Base-by-base conservation (phyloP, 1,284 basidiomycete species). In the Cryptococcus floricola region DNA sequence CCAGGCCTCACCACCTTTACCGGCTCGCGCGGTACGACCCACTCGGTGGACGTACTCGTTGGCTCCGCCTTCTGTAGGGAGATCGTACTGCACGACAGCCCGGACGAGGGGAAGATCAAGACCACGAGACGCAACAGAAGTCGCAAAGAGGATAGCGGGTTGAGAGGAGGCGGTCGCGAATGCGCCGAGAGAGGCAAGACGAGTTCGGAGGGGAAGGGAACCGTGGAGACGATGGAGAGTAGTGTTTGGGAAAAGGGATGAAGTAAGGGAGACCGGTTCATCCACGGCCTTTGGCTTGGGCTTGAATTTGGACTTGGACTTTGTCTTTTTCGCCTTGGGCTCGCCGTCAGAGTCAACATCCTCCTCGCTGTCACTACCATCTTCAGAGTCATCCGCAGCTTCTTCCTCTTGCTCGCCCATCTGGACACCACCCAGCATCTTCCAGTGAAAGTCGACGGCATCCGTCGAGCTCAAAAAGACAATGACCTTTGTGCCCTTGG, bases 21-120 rank as follows among this genome's bases (percentile, higher is more conserved):
- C 96, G 1, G 88, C 95, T 75, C 96, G 90, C 9, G 96, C 96
- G 1, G 96, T 99, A 59, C 96, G 86, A 27, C 96, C 96, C 6
- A 98, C 90, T 46, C 96, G 84, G 78, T 99, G 96, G 5, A 98
- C 86, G 68, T 99, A 98, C 75, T 99, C 96, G 23, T 89, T 96
- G 16, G 88, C 87, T 2, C 96, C 95, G 14, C 93, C 91, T 79
- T 98, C 96, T 0, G 96, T 98, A 0, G 96, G 95, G 27, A 98
- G 83, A 74, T 99, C 96, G 71, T 95, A 95, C 71, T 98, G 96
- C 37, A 98, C 81, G 54, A 99, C 94, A 3, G 91, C 89, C 18
- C 87, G 86, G 8, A 98, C 93, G n/a, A 91, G 83, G 3, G 93
- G 93, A 46, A 99, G 80, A 79, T 98, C 96, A n/a, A 99, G 82